Evolutionary conservation across 148 eudicot genomes (phyloP).

Genomic region (Silene latifolia): DNA sequence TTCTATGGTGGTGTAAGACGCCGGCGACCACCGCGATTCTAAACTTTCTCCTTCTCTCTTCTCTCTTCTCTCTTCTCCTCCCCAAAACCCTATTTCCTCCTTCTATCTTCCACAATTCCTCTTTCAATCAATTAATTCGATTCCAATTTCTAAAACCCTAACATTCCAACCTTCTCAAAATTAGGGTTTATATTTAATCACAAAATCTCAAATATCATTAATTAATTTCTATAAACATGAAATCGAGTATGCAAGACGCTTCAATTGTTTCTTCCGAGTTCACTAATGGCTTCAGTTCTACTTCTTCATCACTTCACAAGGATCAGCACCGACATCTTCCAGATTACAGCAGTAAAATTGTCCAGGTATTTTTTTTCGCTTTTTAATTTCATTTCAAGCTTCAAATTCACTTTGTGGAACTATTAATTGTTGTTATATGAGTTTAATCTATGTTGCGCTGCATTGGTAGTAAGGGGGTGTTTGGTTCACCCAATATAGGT

Average conservation of each 20-base stretch:
- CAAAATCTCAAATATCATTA: background rate
- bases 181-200: slow-evolving; percentile 23
- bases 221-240: slow-evolving; percentile 14
- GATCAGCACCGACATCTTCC: slow-evolving; percentile 13
- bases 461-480: background rate
- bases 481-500: too few species aligned
- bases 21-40: background rate
- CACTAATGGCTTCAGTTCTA: slow-evolving; percentile 24
- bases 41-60: background rate
- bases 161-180: background rate
- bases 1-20: background rate
- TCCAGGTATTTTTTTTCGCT: slow-evolving; percentile 33
- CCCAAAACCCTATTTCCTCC: slow-evolving; percentile 16
- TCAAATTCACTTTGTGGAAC: background rate
- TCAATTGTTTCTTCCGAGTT: slow-evolving; percentile 19
- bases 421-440: background rate
- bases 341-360: slow-evolving; percentile 29
- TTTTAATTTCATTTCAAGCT: background rate
- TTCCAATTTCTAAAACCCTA: slow-evolving; percentile 25
- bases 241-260: slow-evolving; percentile 23
- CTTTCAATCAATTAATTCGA: slow-evolving; percentile 4
- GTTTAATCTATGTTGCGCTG: background rate
- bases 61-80: too few species aligned
- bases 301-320: slow-evolving; percentile 7
- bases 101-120: background rate